These are phyloP conservation scores for Euphorbia pulcherrima DNA, from an alignment of 345 rosid species.

Conservation along the genomic window DNA sequence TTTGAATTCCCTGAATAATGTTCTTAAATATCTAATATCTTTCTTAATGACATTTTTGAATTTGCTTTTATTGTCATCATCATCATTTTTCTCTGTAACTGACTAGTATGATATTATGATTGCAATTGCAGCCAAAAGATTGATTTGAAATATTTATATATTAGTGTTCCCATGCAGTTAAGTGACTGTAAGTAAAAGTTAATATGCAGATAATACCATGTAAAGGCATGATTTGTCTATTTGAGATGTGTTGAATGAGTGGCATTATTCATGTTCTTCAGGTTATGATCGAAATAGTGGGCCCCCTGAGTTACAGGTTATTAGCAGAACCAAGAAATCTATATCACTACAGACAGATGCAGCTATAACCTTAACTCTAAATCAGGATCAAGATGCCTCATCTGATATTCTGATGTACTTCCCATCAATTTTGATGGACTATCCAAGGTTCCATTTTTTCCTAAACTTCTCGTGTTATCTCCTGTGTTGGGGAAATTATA, in stretches of 20 bases:
- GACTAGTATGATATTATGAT: background rate
- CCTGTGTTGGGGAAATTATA: background rate
- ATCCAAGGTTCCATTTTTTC: conserved; percentile 46
- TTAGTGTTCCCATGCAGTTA: background rate
- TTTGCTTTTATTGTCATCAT: background rate
- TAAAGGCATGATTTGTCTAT: background rate
- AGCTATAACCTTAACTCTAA: conserved; percentile 68
- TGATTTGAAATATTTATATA: background rate
- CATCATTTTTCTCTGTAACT: background rate
- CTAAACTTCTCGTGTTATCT: background rate
- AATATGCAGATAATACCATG: too few species aligned
- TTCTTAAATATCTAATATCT: background rate
- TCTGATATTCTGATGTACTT: conserved; percentile 69
- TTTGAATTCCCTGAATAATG: background rate
- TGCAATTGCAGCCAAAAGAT: background rate
- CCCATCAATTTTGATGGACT: conserved; percentile 92
- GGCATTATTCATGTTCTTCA: conserved; percentile 14
- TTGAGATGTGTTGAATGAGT: background rate
- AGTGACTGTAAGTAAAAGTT: too few species aligned
- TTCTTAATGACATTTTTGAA: background rate
- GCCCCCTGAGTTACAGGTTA: conserved; percentile 89
- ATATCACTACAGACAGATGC: conserved; percentile 77
- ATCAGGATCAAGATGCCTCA: conserved; percentile 72
- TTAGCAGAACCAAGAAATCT: conserved; percentile 63
- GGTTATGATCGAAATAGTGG: conserved; percentile 97